Evolutionary conservation across 2,329 filamentous ascomycete genomes (phyloP).

Genomic region (Colletotrichum aenigma): DNA sequence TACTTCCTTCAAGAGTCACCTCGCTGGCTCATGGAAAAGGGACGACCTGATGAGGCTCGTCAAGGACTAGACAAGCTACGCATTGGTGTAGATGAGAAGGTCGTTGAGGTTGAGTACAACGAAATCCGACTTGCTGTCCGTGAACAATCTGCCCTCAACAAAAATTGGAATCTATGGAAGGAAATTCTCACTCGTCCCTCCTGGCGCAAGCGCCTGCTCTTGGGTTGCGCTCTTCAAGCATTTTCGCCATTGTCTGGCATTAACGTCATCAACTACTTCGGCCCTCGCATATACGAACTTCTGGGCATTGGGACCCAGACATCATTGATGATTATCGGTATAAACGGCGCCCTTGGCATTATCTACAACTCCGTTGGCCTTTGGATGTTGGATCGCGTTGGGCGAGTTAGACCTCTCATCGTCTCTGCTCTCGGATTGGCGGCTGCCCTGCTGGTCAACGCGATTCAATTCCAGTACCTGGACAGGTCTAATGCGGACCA

Average conservation of each 20-base stretch:
- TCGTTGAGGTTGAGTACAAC: constrained; percentile 42
- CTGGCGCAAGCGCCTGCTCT: constrained; percentile 49
- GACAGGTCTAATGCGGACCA: constrained; percentile 26
- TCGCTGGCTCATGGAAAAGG: constrained; percentile 38
- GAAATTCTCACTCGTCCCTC: constrained; percentile 44
- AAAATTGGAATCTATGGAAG: constrained; percentile 38
- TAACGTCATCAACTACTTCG: constrained; percentile 45
- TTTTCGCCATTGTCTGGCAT: constrained; percentile 44
- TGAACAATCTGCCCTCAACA: constrained; percentile 30
- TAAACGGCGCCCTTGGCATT: constrained; percentile 52
- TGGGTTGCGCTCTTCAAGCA: constrained; percentile 52
- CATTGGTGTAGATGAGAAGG: constrained; percentile 29
- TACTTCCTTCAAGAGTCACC: constrained; percentile 30
- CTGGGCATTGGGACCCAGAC: constrained; percentile 47
- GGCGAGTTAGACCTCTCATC: constrained; percentile 52
- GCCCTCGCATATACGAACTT: constrained; percentile 43
- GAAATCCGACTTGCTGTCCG: constrained; percentile 43
- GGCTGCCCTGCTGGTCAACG: constrained; percentile 30
- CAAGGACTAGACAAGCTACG: constrained; percentile 36
- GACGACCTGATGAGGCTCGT: constrained; percentile 35
- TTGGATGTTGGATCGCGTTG: constrained; percentile 47
- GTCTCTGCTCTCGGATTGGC: constrained; percentile 35
- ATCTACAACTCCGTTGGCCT: constrained; percentile 52
- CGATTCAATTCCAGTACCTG: constrained; percentile 29
- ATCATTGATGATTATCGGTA: constrained; percentile 54